Conservation (phyloP, 2,329 filamentous ascomycete species). For the Amylocarpus encephaloides region DNA sequence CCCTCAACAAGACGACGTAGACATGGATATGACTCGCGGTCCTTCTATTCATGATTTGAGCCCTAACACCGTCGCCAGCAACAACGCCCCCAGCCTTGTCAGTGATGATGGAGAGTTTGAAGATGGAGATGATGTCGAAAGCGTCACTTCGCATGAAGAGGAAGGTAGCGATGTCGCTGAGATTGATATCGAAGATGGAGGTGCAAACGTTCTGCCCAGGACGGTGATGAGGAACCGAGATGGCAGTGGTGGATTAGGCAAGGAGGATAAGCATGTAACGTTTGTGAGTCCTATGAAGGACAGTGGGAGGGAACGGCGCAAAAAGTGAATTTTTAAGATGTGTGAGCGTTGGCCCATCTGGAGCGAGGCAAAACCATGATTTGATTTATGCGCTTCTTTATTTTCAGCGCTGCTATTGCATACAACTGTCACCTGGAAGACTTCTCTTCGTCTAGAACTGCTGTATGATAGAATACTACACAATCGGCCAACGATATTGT, state of each 20-base stretch:
- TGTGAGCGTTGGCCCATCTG: neutral
- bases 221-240: constrained; percentile 23
- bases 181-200: constrained; percentile 50
- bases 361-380: neutral
- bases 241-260: constrained; percentile 22
- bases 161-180: constrained; percentile 58
- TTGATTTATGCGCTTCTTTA: neutral
- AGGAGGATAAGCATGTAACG: constrained; percentile 33
- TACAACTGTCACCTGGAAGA: constrained; percentile 8
- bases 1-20: constrained; percentile 13
- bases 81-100: constrained; percentile 72
- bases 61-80: constrained; percentile 63
- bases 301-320: constrained; percentile 13
- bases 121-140: constrained; percentile 56
- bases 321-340: constrained; percentile 7
- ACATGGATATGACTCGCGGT: constrained; percentile 34
- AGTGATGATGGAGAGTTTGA: constrained; percentile 77
- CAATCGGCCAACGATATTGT: too few relatives aligned
- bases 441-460: constrained; percentile 24
- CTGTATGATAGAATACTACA: constrained; percentile 26
- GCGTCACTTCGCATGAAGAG: constrained; percentile 43
- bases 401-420: constrained; percentile 12
- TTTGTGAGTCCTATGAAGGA: constrained; percentile 32
- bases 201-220: constrained; percentile 26
- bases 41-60: constrained; percentile 59